These are phyloP conservation scores for Boletus hoseneyae DNA, from an alignment of 1,284 basidiomycete species.

Conservation along the genomic window DNA sequence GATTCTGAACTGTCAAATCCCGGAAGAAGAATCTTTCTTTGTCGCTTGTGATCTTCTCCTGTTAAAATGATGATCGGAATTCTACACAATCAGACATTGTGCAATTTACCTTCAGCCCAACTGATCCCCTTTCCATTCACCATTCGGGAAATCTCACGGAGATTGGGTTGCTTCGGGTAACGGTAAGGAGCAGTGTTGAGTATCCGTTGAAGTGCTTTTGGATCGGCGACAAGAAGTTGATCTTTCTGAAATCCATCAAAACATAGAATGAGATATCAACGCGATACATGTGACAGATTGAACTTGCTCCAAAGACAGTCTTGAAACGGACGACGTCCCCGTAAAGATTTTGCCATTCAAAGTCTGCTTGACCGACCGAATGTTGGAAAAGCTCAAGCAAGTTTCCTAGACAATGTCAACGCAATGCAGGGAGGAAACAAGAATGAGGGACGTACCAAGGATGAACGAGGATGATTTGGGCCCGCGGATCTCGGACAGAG, in stretches of 20 bases:
- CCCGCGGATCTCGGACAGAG: background rate
- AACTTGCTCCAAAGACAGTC: background rate
- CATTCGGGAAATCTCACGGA: background rate
- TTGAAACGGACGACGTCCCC: no score
- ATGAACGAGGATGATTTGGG: background rate
- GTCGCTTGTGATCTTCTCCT: conserved; percentile 36
- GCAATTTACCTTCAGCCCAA: background rate
- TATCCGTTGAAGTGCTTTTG: conserved; percentile 3
- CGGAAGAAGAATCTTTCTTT: conserved; percentile 42
- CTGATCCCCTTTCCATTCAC: background rate
- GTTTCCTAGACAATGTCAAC: background rate
- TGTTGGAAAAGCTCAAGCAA: background rate
- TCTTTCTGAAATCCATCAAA: background rate
- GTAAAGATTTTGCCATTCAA: background rate
- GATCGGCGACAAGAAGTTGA: conserved; percentile 1
- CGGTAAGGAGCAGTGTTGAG: background rate
- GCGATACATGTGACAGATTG: background rate
- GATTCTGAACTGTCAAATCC: conserved; percentile 41
- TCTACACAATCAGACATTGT: no score
- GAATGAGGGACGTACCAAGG: background rate
- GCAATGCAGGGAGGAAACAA: no score
- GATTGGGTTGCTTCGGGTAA: background rate
- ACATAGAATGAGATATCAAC: background rate
- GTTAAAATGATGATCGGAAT: no score
- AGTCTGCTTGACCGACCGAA: background rate